A percentile compares a stretch with the other conserved stretches of the same genome.
These are phyloP conservation scores for Termitomyces sp. DNA, from an alignment of 768 basidiomycete species.

Conservation along the genomic window DNA sequence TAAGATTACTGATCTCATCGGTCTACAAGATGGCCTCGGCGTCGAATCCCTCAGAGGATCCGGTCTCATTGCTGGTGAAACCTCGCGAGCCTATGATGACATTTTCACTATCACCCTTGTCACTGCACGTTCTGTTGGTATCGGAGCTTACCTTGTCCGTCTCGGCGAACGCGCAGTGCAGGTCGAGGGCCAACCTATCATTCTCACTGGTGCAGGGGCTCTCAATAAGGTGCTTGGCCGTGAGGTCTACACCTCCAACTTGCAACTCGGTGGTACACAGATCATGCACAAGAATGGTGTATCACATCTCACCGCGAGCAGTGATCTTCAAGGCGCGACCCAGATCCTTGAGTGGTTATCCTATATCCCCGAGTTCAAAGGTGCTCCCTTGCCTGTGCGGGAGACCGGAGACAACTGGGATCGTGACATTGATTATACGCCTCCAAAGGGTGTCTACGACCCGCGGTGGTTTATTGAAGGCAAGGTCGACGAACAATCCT, in stretches of 20 bases:
- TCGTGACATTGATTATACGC: conserved; percentile 84
- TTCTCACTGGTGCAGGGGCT: conserved; percentile 94
- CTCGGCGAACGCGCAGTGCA: conserved; percentile 97
- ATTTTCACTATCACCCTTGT: conserved; percentile 99
- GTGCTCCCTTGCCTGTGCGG: conserved; percentile 75
- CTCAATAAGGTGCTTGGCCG: conserved; percentile 99
- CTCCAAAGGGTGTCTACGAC: conserved; percentile 94
- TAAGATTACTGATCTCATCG: conserved; percentile 96
- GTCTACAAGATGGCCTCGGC: conserved; percentile 95
- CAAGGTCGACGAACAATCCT: conserved; percentile 78
- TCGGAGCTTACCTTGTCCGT: conserved; percentile 97
- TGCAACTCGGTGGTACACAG: conserved; percentile 99
- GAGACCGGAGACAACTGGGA: conserved; percentile 81
- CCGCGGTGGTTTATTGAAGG: conserved; percentile 98
- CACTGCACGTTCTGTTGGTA: conserved; percentile 97
- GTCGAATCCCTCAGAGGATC: conserved; percentile 96
- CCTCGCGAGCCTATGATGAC: conserved; percentile 97
- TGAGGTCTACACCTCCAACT: conserved; percentile 97
- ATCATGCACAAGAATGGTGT: conserved; percentile 99
- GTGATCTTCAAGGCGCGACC: conserved; percentile 92
- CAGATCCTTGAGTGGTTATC: conserved; percentile 95
- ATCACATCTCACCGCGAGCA: conserved; percentile 91
- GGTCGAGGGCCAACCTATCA: conserved; percentile 99
- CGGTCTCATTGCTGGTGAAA: conserved; percentile 97
- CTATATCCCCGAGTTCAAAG: conserved; percentile 84